Percentiles rank a stretch among this genome's conserved stretches.
Evolutionary conservation across 1,284 basidiomycete genomes (phyloP).

Genomic region (Cutaneotrichosporon cavernicola): DNA sequence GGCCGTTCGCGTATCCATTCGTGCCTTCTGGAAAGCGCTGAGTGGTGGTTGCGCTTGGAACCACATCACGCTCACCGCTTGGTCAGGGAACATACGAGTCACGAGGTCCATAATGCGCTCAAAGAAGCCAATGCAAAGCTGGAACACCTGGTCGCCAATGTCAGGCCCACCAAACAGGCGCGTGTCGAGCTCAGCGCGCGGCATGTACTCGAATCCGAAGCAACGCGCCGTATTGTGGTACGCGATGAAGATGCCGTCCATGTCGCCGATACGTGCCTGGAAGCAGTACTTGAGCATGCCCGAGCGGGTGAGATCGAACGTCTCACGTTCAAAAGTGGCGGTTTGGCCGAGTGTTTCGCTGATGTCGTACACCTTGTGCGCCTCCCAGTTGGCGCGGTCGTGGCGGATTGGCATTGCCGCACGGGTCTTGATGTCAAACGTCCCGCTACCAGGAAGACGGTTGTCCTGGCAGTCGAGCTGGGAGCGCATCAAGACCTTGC

Average conservation of each 20-base stretch:
- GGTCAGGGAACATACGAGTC: slow-evolving; percentile 63
- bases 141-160: slow-evolving; percentile 73
- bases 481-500: slow-evolving; percentile 84
- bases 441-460: slow-evolving; percentile 79
- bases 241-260: slow-evolving; percentile 94
- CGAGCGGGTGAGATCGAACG: slow-evolving; percentile 86
- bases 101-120: slow-evolving; percentile 69
- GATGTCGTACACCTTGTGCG: slow-evolving; percentile 76
- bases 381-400: slow-evolving; percentile 81
- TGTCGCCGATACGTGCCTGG: slow-evolving; percentile 92
- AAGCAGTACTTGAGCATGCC: slow-evolving; percentile 96
- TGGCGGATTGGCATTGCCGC: slow-evolving; percentile 80
- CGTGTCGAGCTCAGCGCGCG: slow-evolving; percentile 79
- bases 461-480: slow-evolving; percentile 86
- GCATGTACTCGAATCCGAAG: slow-evolving; percentile 93
- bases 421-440: slow-evolving; percentile 96
- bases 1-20: slow-evolving; percentile 33
- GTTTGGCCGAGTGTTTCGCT: slow-evolving; percentile 61
- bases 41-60: slow-evolving; percentile 6
- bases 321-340: slow-evolving; percentile 83
- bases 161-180: slow-evolving; percentile 67
- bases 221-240: slow-evolving; percentile 89
- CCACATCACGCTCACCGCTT: slow-evolving; percentile 39
- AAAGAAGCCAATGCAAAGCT: slow-evolving; percentile 69
- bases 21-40: slow-evolving; percentile 5